Evolutionary conservation across 1,284 basidiomycete species (phyloP).

Genomic region (Leccinum griseonigrum): DNA sequence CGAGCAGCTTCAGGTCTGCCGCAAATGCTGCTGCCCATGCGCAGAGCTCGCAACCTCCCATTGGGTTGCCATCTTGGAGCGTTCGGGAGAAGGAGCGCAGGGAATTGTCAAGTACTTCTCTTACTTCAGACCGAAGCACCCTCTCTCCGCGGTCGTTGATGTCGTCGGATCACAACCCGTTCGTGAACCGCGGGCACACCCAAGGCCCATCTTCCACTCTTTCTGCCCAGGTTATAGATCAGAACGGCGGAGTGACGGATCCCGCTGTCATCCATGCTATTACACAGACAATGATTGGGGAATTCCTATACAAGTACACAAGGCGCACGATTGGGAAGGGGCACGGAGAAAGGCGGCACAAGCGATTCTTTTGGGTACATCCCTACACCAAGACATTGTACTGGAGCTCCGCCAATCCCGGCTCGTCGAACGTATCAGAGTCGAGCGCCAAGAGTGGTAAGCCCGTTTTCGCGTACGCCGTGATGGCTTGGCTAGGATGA

Average conservation of each 20-base stretch:
- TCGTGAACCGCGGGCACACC: slow-evolving; percentile 38
- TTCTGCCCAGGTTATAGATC: slow-evolving; percentile 35
- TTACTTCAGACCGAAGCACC: slow-evolving; percentile 61
- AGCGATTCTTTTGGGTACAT: slow-evolving; percentile 99
- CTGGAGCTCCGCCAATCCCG: slow-evolving; percentile 95
- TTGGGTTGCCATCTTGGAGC: slow-evolving; percentile 43
- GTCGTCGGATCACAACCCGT: slow-evolving; percentile 66
- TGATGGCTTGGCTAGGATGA: slow-evolving; percentile 6
- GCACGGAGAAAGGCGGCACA: slow-evolving; percentile 74
- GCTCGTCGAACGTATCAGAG: slow-evolving; percentile 82
- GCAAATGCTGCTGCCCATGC: slow-evolving; percentile 53
- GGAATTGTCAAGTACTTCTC: slow-evolving; percentile 61
- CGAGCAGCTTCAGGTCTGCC: slow-evolving; percentile 76
- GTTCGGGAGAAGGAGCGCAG: slow-evolving; percentile 49
- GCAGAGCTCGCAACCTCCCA: slow-evolving; percentile 41
- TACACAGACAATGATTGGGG: slow-evolving; percentile 99
- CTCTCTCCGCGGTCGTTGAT: slow-evolving; percentile 74
- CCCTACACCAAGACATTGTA: slow-evolving; percentile 98
- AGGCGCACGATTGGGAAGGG: slow-evolving; percentile 81
- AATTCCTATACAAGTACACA: slow-evolving; percentile 98
- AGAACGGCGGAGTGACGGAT: slow-evolving; percentile 59
- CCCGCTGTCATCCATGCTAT: slow-evolving; percentile 91
- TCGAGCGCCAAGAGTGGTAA: slow-evolving; percentile 94
- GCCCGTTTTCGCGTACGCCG: slow-evolving; percentile 35
- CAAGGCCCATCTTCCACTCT: slow-evolving; percentile 34